Evolutionary conservation across 805 yeast species (phyloP), one percentile per base, ranked within the genome.

Genomic region (Priceomyces fermenticarens): DNA sequence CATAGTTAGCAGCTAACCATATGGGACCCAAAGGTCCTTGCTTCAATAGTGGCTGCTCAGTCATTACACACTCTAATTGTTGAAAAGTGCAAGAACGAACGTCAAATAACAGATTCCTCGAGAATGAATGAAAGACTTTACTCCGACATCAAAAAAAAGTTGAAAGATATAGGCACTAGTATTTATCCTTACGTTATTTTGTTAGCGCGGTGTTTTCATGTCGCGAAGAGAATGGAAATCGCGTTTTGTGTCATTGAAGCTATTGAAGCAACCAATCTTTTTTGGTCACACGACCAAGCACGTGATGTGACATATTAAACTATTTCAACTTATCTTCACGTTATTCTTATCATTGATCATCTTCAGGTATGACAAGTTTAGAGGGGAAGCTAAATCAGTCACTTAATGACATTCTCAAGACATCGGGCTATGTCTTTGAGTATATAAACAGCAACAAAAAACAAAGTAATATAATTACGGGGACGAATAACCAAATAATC

Each of bases 1-100:
- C 95, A 63, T 89, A 75, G 57, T 87, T 89, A 14, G 96, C 91
- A 8, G 97, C 97, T 35, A 89, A 71, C 97, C 97, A 89, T 7
- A 88, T 89, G 48, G 83, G 86, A 2, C 95, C 95, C 45, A 89
- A 68, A 1, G 96, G 96, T 2, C 96, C 95, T 55, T 82, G 82
- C 45, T 78, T 81, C 2, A 86, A 71, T 14, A 82, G 67, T 26
- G 80, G 59, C 37, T 70, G 68, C 39, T 77, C 81, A 2, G 80
- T 69, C 38, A 35, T 35, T 35, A 12, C 12, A 12, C 20, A 12
- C 26, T 12, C 32, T 5, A 29, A 4, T 12, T 20, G 8, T 20
- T 8, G 8, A 20, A 8, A 20, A 20, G 8, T n/a, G 25, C 25
- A 20, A 20, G 25, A 20, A 20, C 8, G 8, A 20, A 20, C 7